A percentile compares a stretch with the other conserved stretches of the same genome.
These are phyloP conservation scores for Aquanectria penicillioides DNA, from an alignment of 2,329 filamentous ascomycete species.

Conservation along the genomic window DNA sequence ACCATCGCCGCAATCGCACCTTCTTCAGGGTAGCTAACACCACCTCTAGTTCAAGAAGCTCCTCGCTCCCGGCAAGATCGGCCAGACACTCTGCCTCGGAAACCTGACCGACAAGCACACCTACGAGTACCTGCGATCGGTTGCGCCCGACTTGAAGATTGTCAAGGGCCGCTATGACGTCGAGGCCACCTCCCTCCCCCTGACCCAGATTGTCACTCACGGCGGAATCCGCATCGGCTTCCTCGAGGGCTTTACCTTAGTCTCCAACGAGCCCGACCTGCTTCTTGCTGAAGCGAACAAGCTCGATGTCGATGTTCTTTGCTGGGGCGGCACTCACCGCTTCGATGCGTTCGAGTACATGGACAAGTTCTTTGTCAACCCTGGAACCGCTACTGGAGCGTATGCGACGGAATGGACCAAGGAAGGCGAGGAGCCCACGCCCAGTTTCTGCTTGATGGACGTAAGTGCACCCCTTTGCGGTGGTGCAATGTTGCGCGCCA, in stretches of 20 bases:
- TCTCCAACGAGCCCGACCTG: constrained; percentile 73
- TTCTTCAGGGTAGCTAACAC: constrained; percentile 38
- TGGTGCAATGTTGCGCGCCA: not conserved
- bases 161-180: constrained; percentile 75
- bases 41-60: constrained; percentile 80
- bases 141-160: constrained; percentile 78
- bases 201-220: constrained; percentile 74
- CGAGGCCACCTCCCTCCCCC: constrained; percentile 71
- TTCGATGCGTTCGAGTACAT: constrained; percentile 79
- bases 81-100: constrained; percentile 81
- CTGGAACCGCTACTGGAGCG: constrained; percentile 73
- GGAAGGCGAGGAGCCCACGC: constrained; percentile 77
- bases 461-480: constrained; percentile 65
- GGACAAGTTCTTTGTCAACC: constrained; percentile 79
- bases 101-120: constrained; percentile 84
- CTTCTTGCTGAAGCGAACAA: constrained; percentile 75
- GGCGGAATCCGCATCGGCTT: constrained; percentile 73
- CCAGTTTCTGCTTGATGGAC: constrained; percentile 98
- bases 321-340: constrained; percentile 74
- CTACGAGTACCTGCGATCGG: constrained; percentile 81
- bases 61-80: constrained; percentile 84
- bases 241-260: constrained; percentile 74
- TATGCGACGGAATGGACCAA: constrained; percentile 67
- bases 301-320: constrained; percentile 74
- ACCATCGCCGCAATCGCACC: constrained; percentile 14